Evolutionary conservation across 139 green algal species (phyloP), one percentile per base, ranked within the genome.

Genomic region (Tetradesmus lagerheimii): DNA sequence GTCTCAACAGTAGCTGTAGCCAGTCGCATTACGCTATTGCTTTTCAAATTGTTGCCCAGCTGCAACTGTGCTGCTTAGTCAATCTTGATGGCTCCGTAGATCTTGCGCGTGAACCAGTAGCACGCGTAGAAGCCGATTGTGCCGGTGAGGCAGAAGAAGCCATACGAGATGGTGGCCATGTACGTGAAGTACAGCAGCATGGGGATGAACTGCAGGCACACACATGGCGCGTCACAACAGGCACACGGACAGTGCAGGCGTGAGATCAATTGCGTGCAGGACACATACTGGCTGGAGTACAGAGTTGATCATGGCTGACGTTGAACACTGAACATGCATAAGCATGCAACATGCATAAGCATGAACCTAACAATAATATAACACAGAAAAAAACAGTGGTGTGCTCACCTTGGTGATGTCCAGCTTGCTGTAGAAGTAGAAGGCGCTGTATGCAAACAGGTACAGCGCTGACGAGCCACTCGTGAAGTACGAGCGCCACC

Each of bases 381-480:
- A n/a, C 78, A 81, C 97, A 96, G 92, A 97, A 98, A 92, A 97
- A 98, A 62, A 20, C 12, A 18, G 66, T 23, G 34, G 66, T 34
- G 27, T 12, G n/a, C 71, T n/a, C 80, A 71, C 41, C 93, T 98
- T 98, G 27, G 95, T 98, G 92, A 99, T 99, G 89, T 99, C 97
- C 50, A 99, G 95, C 94, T 98, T 99, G 83, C 83, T 98, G 92
- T 97, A 98, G 95, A 99, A 99, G 94, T 99, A 99, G 89, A 99
- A 99, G 27, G 93, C 89, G 0, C 96, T 97, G 94, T 99, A 99
- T 34, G 97, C 90, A 92, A 99, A 99, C 87, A 99, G 93, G 94
- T 99, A 99, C 38, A 99, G 57, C 0, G 98, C 97, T 4, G 95
- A 98, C 16, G 95, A 96, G 71, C 97, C 98, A 9, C 84, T 88